These are phyloP conservation scores for Boletus rufocinnamomeus DNA, from an alignment of 768 basidiomycete species.

Conservation along the genomic window DNA sequence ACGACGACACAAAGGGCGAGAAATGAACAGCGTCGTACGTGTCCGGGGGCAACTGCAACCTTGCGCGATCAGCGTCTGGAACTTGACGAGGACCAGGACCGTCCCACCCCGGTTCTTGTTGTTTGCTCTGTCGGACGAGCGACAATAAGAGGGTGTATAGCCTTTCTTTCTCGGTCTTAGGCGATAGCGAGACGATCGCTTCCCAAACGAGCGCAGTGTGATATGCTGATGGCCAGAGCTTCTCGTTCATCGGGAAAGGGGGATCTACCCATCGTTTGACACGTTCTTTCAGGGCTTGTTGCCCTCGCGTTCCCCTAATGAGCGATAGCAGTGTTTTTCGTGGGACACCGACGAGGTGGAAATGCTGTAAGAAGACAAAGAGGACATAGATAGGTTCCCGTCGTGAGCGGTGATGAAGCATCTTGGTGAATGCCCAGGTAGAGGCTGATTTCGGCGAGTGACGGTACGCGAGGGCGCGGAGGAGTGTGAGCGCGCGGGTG, in stretches of 20 bases:
- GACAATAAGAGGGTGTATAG: conserved; percentile 50
- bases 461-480: conserved; percentile 23
- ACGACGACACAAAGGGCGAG: conserved; percentile 51
- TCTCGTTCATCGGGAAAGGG: conserved; percentile 11
- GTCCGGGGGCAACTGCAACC: conserved; percentile 27
- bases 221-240: conserved; percentile 35
- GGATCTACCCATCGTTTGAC: background rate
- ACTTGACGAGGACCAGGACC: background rate
- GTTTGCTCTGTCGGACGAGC: conserved; percentile 15
- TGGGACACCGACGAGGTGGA: conserved; percentile 57
- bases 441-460: conserved; percentile 29
- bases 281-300: conserved; percentile 3
- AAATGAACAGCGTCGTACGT: conserved; percentile 46
- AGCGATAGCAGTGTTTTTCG: conserved; percentile 24
- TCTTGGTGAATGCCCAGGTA: conserved; percentile 31
- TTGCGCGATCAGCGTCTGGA: background rate
- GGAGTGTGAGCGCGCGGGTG: conserved; percentile 18
- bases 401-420: conserved; percentile 30
- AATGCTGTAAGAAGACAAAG: conserved; percentile 50
- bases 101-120: background rate
- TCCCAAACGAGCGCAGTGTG: conserved; percentile 41
- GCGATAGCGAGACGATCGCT: conserved; percentile 28
- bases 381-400: conserved; percentile 29
- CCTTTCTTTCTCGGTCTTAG: conserved; percentile 26
- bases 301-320: conserved; percentile 17